Percentiles rank a stretch among this genome's conserved stretches.
Evolutionary conservation across 2,329 filamentous ascomycete species (phyloP).

Genomic region (Pestalotiopsis sp.): DNA sequence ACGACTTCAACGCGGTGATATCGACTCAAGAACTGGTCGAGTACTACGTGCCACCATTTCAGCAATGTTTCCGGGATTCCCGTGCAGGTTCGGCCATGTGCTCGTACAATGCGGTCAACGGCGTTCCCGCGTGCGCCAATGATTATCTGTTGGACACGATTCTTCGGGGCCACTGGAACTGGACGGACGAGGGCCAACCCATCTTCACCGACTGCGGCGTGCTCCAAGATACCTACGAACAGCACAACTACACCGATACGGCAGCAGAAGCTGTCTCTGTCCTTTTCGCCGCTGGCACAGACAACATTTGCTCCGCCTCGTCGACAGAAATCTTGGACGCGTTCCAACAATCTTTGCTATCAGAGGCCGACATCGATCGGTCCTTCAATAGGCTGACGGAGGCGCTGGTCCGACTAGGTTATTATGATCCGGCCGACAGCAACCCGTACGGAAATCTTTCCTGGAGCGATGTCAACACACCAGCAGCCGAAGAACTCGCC

Average conservation of each 20-base stretch:
- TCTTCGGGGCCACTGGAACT: slow-evolving; percentile 66
- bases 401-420: slow-evolving; percentile 29
- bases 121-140: slow-evolving; percentile 64
- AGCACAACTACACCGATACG: slow-evolving; percentile 36
- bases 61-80: slow-evolving; percentile 60
- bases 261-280: slow-evolving; percentile 31
- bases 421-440: slow-evolving; percentile 27
- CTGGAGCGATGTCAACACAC: slow-evolving; percentile 24
- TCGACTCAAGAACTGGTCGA: slow-evolving; percentile 65
- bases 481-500: slow-evolving; percentile 21
- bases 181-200: slow-evolving; percentile 61
- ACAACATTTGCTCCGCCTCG: slow-evolving; percentile 32
- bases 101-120: slow-evolving; percentile 65
- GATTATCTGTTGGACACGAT: slow-evolving; percentile 63
- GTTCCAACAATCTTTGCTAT: slow-evolving; percentile 29
- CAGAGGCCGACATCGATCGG: slow-evolving; percentile 27
- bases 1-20: slow-evolving; percentile 58
- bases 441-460: slow-evolving; percentile 21
- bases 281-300: slow-evolving; percentile 36
- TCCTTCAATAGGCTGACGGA: slow-evolving; percentile 29
- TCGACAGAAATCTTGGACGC: slow-evolving; percentile 25
- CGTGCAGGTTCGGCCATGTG: slow-evolving; percentile 62
- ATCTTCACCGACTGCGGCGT: slow-evolving; percentile 68
- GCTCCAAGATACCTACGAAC: slow-evolving; percentile 55
- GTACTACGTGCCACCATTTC: slow-evolving; percentile 68